Evolutionary conservation across 331 rosid genomes (phyloP), one percentile per base, ranked within the genome.

Genomic region (Quercus tomentella): DNA sequence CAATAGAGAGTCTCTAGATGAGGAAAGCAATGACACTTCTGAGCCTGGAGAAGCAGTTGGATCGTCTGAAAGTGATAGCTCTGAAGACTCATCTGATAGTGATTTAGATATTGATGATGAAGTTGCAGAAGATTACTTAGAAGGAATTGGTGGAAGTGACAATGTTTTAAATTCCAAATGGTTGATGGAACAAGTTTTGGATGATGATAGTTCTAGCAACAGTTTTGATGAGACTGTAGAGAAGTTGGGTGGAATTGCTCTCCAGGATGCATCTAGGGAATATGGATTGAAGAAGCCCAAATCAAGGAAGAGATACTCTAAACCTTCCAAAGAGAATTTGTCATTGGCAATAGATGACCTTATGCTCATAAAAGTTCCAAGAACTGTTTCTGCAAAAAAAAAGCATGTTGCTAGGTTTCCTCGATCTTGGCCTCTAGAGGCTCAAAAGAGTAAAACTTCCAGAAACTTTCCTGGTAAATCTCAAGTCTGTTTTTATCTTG

Each of bases 61-160:
- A 70, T 89, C 81, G 16, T 83, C 96, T 28, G 94, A 89, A 79
- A 84, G 90, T 85, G 87, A 76, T 41, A 77, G 84, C 77, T 92
- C 94, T 4, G 93, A 87, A 18, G 90, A 85, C 73, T 75, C 84
- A 52, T 91, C 90, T 86, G 93, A 83, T 75, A 81, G 84, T 86
- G 94, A 81, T 88, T 93, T 91, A 73, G 99, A 91, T 76, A 80
- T 95, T 76, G 99, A 95, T 67, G 98, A 90, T 0, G 96, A 87
- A 76, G 92, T 93, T 80, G 99, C 89, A 25, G 81, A 88, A 81
- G 99, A 95, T 84, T 95, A 95, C 84, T 66, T 93, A 63, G 94
- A 86, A 83, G 98, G 98, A 68, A 91, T 93, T 89, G 99, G 98
- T 72, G 99, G 99, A 37, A 80, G 91, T 41, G 91, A 83, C 33